Percentiles rank a stretch among this genome's conserved stretches.
Conservation (phyloP, 768 basidiomycete genomes). For the Melanogaster broomeanus region DNA sequence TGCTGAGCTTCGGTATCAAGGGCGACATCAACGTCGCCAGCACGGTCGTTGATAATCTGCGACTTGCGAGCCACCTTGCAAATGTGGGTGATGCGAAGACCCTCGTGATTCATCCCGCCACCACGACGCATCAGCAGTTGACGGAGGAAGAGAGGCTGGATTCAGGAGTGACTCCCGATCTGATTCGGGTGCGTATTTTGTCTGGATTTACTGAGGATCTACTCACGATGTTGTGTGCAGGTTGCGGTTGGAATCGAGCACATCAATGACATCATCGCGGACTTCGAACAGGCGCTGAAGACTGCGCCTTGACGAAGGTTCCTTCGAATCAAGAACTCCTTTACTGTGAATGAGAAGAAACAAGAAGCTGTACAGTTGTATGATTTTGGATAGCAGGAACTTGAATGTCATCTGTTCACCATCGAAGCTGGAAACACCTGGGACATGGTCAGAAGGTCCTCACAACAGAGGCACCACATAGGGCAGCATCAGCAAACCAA, state of each 20-base stretch:
- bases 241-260: conserved; percentile 48
- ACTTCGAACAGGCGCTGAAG: conserved; percentile 43
- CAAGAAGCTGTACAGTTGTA: not conserved
- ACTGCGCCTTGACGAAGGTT: conserved; percentile 10
- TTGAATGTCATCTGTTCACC: not conserved
- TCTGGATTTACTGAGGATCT: not conserved
- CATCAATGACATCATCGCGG: conserved; percentile 47
- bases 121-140: conserved; percentile 63
- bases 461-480: no score
- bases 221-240: conserved; percentile 16
- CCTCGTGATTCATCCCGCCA: conserved; percentile 58
- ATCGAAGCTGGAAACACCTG: not conserved
- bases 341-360: not conserved
- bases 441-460: no score
- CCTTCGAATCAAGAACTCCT: not conserved
- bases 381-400: not conserved
- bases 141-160: conserved; percentile 45
- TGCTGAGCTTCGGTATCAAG: conserved; percentile 77
- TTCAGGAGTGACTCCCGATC: conserved; percentile 54
- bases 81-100: conserved; percentile 73
- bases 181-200: conserved; percentile 49
- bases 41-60: conserved; percentile 68
- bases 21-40: conserved; percentile 53
- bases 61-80: conserved; percentile 70
- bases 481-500: no score